Evolutionary conservation across 2,329 filamentous ascomycete species (phyloP).

Genomic region (Venturiaceae sp.): DNA sequence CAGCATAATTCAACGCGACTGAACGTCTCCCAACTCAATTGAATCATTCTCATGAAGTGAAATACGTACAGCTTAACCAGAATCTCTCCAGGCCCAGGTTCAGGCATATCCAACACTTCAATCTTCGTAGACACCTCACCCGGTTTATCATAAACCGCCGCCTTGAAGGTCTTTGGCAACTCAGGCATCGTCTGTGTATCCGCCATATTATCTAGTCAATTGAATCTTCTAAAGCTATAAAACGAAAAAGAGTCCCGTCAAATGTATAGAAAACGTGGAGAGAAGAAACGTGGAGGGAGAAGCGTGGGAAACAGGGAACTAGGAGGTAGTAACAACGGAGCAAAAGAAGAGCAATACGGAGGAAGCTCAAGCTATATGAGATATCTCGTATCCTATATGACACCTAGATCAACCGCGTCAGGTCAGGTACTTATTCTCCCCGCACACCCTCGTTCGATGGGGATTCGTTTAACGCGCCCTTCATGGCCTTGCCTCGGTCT

Average conservation of each 20-base stretch:
- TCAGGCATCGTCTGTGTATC: conserved; percentile 13
- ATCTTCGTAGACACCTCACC: conserved; percentile 56
- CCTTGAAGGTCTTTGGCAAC: conserved; percentile 51
- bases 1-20: background rate
- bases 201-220: background rate
- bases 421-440: too few relatives aligned
- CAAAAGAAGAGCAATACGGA: background rate
- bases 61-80: conserved; percentile 47
- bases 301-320: background rate
- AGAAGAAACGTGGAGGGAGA: background rate
- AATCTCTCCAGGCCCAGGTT: conserved; percentile 53
- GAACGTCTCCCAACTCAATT: background rate
- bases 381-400: background rate
- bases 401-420: too few relatives aligned
- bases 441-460: too few relatives aligned
- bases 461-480: background rate
- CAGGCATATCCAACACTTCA: conserved; percentile 53
- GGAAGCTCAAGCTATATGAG: background rate
- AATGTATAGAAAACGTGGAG: background rate
- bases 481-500: too few relatives aligned
- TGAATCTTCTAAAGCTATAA: too few relatives aligned
- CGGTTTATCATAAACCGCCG: conserved; percentile 54
- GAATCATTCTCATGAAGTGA: background rate
- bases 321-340: background rate
- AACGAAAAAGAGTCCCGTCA: too few relatives aligned